Base-by-base conservation (phyloP, 78 protist species). In the Speleostelium caveatum region DNA sequence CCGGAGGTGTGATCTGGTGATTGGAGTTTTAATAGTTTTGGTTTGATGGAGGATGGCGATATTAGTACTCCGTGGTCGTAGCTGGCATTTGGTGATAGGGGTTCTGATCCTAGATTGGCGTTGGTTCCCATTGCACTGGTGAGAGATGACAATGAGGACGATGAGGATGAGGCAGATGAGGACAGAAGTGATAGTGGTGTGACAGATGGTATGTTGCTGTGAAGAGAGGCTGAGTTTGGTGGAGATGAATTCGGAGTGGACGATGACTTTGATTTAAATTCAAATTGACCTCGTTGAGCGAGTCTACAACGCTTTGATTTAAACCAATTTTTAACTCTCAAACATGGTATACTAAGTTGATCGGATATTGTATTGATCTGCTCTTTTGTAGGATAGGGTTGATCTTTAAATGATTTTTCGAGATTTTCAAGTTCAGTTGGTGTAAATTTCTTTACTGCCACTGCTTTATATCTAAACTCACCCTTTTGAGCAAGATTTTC, bases 401-500 rank as follows among this genome's bases (percentile, higher is more conserved):
- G 33, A 0, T 7, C 28, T 24, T 75, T 75, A 17, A 75, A 75
- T 2, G 2, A 16, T 2, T 24, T 41, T n/a, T 75, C 85, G 7
- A 75, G 30, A 3, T 28, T 19, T 5, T 61, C 24, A 22, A 59
- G 49, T 26, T 75, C 67, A 5, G 8, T 39, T 2, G 4, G 41
- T 3, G 3, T 3, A 16, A 75, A 75, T 55, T 75, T 75, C 28
- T 75, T 38, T 3, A 45, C 22, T 33, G 85, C 58, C 1, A 39
- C 2, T 1, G 38, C 24, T 24, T 75, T 75, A 56, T 75, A 75
- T 1, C 1, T 21, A 21, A 75, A 75, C 66, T 60, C 69, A 8
- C 85, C 85, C 24, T 75, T 75, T 55, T 55, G 66, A 1, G 69
- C 85, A 6, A 75, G 17, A n/a, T 75, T 75, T 30, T 75, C 85